These are phyloP conservation scores for Alternaria sp. DNA, from an alignment of 2,329 filamentous ascomycete genomes.

Conservation along the genomic window DNA sequence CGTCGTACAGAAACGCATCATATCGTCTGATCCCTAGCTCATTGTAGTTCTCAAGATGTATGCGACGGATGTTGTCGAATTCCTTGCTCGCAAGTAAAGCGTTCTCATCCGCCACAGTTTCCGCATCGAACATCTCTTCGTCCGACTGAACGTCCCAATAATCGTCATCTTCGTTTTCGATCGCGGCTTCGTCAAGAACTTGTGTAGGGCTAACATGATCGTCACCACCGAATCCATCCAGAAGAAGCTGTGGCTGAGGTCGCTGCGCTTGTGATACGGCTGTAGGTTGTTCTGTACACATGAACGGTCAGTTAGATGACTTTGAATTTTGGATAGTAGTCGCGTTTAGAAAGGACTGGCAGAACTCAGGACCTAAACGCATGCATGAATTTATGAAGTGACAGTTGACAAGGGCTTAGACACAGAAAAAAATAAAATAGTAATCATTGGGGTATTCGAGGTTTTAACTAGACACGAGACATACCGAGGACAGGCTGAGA, in stretches of 20 bases:
- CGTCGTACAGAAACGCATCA: constrained; percentile 58
- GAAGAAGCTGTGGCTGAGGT: constrained; percentile 31
- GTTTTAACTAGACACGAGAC: constrained; percentile 52
- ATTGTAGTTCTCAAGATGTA: constrained; percentile 48
- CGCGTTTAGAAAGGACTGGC: background rate
- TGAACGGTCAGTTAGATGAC: constrained; percentile 33
- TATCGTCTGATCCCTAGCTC: constrained; percentile 54
- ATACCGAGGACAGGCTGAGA: constrained; percentile 52
- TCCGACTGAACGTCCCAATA: constrained; percentile 61
- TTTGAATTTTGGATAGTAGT: background rate
- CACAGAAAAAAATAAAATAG: constrained; percentile 39
- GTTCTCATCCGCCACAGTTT: constrained; percentile 33
- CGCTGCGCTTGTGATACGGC: constrained; percentile 25
- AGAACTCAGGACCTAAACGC: constrained; percentile 12
- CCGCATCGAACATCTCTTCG: constrained; percentile 53
- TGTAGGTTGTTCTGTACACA: constrained; percentile 36
- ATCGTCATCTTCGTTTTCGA: constrained; percentile 59
- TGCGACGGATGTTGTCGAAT: constrained; percentile 49
- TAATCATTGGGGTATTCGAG: constrained; percentile 46
- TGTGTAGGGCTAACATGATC: constrained; percentile 48
- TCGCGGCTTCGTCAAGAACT: constrained; percentile 48
- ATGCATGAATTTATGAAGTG: constrained; percentile 21
- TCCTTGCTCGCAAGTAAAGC: constrained; percentile 40
- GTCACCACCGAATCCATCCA: constrained; percentile 53
- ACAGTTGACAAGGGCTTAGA: constrained; percentile 13